Conservation (phyloP, 192 early-diverging fungal genomes). For the Coemansia sp. region DNA sequence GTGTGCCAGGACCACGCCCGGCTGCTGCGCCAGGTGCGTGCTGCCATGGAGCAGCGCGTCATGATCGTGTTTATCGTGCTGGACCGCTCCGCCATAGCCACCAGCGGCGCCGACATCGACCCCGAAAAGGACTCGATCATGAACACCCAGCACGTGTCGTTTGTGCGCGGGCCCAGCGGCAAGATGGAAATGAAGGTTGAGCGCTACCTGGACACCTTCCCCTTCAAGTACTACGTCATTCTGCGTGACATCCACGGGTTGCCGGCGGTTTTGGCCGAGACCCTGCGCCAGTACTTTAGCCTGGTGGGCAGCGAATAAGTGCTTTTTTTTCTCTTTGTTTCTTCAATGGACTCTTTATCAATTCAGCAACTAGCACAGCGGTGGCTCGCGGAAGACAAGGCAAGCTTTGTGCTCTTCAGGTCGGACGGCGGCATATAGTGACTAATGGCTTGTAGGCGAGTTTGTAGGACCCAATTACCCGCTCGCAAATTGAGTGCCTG, state of each 20-base stretch:
- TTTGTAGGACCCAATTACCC: constrained; percentile 34
- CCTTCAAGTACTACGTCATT: constrained; percentile 96
- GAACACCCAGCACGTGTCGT: constrained; percentile 86
- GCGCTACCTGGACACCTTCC: constrained; percentile 93
- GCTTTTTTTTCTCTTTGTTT: not conserved
- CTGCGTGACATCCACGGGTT: constrained; percentile 83
- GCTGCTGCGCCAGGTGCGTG: constrained; percentile 80
- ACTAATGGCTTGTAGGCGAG: not conserved
- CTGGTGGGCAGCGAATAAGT: constrained; percentile 60
- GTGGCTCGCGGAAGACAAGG: constrained; percentile 46
- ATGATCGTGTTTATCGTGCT: constrained; percentile 97
- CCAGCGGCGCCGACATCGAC: constrained; percentile 12
- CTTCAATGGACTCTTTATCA: constrained; percentile 5
- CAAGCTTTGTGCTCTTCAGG: not conserved
- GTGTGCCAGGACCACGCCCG: constrained; percentile 92
- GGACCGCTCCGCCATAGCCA: constrained; percentile 58
- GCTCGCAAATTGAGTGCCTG: constrained; percentile 39
- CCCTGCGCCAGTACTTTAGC: constrained; percentile 94
- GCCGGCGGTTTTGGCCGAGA: constrained; percentile 85
- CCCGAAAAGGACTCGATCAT: constrained; percentile 70
- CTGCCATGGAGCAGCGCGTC: constrained; percentile 77
- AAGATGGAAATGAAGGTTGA: constrained; percentile 66
- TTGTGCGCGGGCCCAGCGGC: constrained; percentile 60
- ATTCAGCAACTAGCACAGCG: constrained; percentile 34
- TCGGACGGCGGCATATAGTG: no score